Percentiles rank a stretch among this genome's conserved stretches.
phyloP scores from a whole-genome alignment of 2,329 filamentous ascomycete species.

The Ophiocordyceps camponoti-saundersi region DNA sequence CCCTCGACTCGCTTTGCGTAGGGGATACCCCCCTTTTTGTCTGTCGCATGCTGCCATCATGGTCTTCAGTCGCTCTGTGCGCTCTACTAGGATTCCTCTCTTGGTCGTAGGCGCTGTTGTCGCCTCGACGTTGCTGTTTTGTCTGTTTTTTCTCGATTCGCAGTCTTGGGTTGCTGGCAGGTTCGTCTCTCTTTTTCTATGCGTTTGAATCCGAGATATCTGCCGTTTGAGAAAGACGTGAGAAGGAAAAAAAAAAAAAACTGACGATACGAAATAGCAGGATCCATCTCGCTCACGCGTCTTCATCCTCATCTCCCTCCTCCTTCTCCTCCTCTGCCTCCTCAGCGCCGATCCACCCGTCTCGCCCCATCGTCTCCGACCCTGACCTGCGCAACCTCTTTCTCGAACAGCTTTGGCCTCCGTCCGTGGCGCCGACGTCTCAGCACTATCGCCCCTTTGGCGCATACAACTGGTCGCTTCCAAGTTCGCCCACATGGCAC shows the following conservation, averaged over 20 bases:
- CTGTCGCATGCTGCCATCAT: conserved; percentile 8
- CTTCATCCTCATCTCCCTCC: background rate
- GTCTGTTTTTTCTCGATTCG: conserved; percentile 15
- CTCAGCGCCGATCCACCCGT: background rate
- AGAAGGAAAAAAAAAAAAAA: background rate
- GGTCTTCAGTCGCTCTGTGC: conserved; percentile 13
- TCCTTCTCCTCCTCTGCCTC: background rate
- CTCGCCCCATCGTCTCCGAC: background rate
- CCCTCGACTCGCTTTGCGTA: background rate
- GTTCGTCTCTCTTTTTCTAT: conserved; percentile 3
- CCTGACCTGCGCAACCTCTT: conserved; percentile 13
- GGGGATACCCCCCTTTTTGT: background rate
- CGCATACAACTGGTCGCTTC: conserved; percentile 15
- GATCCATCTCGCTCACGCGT: background rate
- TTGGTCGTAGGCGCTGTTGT: conserved; percentile 13
- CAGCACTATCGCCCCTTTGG: conserved; percentile 13
- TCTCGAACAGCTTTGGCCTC: conserved; percentile 15
- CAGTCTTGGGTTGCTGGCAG: conserved; percentile 10
- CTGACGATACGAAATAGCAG: background rate
- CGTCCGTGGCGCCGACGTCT: conserved; percentile 10
- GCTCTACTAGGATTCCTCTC: conserved; percentile 13
- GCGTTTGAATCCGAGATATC: background rate
- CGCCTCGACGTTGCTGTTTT: conserved; percentile 14
- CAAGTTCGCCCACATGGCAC: conserved; percentile 12
- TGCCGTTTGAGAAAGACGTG: background rate